Conservation (phyloP, 2,329 filamentous ascomycete genomes). For the Rhynchosporium secalis region DNA sequence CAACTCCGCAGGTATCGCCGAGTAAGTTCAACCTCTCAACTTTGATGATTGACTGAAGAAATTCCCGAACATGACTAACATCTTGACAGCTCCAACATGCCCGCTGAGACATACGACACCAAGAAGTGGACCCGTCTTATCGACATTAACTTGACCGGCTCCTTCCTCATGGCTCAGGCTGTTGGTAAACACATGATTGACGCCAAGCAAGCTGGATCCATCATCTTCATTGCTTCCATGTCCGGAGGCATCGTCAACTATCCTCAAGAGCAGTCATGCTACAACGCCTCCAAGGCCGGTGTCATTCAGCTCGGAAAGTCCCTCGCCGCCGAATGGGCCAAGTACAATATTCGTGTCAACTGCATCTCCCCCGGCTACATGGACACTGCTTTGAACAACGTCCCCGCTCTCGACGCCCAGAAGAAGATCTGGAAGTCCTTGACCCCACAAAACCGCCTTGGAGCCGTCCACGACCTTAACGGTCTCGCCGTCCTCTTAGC, state of each 20-base stretch:
- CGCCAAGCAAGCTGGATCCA: constrained; percentile 68
- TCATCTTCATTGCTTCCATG: constrained; percentile 79
- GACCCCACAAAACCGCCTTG: constrained; percentile 73
- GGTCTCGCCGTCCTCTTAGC: constrained; percentile 75
- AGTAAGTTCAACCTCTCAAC: constrained; percentile 46
- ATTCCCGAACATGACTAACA: constrained; percentile 17
- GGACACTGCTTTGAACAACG: constrained; percentile 79
- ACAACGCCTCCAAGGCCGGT: constrained; percentile 82
- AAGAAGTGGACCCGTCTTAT: constrained; percentile 77
- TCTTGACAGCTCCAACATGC: constrained; percentile 67
- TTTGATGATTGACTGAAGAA: background rate
- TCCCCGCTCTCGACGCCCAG: constrained; percentile 74
- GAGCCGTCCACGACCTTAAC: constrained; percentile 74
- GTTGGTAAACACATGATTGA: constrained; percentile 72
- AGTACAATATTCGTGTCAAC: constrained; percentile 79
- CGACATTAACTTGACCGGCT: constrained; percentile 80
- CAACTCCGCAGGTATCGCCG: constrained; percentile 78
- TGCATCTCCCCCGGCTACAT: constrained; percentile 82
- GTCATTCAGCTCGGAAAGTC: constrained; percentile 78
- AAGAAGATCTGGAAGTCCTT: constrained; percentile 78
- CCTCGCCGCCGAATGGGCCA: constrained; percentile 81
- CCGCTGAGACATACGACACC: constrained; percentile 73
- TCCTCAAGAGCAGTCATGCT: constrained; percentile 79
- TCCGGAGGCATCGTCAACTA: constrained; percentile 83
- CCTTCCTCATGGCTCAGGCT: constrained; percentile 75